Percentiles rank a stretch among this genome's conserved stretches.
phyloP scores from a whole-genome alignment of 176 grass and related monocot species.

The Triticum turgidum region DNA sequence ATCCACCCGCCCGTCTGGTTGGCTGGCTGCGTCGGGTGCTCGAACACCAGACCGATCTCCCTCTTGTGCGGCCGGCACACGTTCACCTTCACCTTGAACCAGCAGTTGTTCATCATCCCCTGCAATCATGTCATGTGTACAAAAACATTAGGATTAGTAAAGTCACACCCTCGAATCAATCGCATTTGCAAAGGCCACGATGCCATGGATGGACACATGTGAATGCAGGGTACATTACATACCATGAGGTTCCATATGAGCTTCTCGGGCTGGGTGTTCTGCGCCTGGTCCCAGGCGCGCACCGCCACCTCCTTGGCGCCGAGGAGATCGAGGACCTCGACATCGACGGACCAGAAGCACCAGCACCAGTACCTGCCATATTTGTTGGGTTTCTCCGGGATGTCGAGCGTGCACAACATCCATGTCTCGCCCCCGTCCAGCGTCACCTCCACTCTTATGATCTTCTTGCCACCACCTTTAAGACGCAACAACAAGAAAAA shows the following conservation, averaged over 20 bases:
- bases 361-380: conserved; percentile 97
- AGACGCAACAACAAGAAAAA: neutral
- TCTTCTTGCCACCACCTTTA: conserved; percentile 78
- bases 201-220: neutral
- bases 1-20: conserved; percentile 83
- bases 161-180: neutral
- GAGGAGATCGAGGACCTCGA: conserved; percentile 81
- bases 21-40: conserved; percentile 90
- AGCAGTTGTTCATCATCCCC: conserved; percentile 99
- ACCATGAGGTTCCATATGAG: conserved; percentile 99
- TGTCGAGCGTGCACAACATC: conserved; percentile 64
- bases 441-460: conserved; percentile 92
- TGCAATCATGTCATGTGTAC: neutral
- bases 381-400: conserved; percentile 84
- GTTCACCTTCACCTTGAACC: conserved; percentile 93
- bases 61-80: conserved; percentile 73
- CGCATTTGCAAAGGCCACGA: neutral
- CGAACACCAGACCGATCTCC: conserved; percentile 83
- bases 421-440: conserved; percentile 90
- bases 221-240: neutral
- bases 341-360: conserved; percentile 94
- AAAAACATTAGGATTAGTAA: neutral
- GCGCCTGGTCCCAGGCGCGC: conserved; percentile 83
- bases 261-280: conserved; percentile 89
- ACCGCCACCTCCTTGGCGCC: conserved; percentile 89